A percentile compares a stretch with the other conserved stretches of the same genome.
phyloP scores from a whole-genome alignment of 108 stramenopile species.

The Nitzschia sp. region DNA sequence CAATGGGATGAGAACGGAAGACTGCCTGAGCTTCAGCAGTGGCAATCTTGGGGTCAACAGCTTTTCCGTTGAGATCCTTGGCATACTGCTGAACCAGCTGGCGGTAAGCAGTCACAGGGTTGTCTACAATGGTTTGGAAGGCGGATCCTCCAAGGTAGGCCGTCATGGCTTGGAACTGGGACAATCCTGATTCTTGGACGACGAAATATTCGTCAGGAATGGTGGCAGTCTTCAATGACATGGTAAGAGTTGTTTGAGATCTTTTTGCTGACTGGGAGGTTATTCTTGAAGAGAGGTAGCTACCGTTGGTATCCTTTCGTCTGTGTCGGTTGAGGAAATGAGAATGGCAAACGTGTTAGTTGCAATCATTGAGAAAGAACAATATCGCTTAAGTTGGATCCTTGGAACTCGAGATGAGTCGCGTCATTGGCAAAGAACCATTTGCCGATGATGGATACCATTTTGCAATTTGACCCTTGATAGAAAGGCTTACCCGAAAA shows the following conservation, averaged over 20 bases:
- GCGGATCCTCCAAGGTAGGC: constrained; percentile 86
- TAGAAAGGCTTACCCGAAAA: too few relatives aligned
- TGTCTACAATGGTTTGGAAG: constrained; percentile 88
- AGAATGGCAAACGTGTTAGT: too few relatives aligned
- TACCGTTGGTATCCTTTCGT: too few relatives aligned
- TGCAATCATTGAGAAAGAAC: too few relatives aligned
- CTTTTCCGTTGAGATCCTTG: constrained; percentile 79
- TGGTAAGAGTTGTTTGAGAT: neutral
- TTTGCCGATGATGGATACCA: too few relatives aligned
- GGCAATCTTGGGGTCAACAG: constrained; percentile 81
- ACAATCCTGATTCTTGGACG: constrained; percentile 77
- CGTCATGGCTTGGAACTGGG: constrained; percentile 86
- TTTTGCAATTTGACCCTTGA: too few relatives aligned
- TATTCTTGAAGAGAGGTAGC: too few relatives aligned
- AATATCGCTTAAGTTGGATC: too few relatives aligned
- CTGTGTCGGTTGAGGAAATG: too few relatives aligned
- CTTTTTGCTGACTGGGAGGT: too few relatives aligned
- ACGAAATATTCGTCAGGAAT: constrained; percentile 12
- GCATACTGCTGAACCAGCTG: constrained; percentile 91
- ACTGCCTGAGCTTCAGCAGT: constrained; percentile 74
- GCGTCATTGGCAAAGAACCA: too few relatives aligned
- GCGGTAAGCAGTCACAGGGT: constrained; percentile 89
- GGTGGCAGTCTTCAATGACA: neutral
- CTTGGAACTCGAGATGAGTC: too few relatives aligned
- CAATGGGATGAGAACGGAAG: constrained; percentile 71